Base-by-base conservation (phyloP, 2,329 filamentous ascomycete genomes). In the Cytospora chrysosperma region DNA sequence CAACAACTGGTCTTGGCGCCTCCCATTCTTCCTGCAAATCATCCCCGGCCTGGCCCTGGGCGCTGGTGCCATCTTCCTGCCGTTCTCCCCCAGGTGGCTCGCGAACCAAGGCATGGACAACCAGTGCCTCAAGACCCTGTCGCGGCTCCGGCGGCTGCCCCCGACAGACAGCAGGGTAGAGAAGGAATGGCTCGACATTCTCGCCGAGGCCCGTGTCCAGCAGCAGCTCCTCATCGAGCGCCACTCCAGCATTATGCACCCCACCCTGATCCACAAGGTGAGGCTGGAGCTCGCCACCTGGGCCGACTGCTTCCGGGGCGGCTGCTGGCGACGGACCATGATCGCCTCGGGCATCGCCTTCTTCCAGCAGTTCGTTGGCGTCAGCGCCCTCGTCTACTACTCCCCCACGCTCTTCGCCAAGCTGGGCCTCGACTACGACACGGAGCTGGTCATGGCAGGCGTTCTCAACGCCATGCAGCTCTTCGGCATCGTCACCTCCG, bases 11-110 rank as follows among this genome's bases (percentile, higher is more conserved):
- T 62, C 65, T 7, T 66, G 51, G 50, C 74, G 79, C 4, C 72
- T 83, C 0, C 81, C 81, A 0, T 81, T 82, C 64, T 71, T 77
- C 2, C 70, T 83, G 4, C 81, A 82, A 60, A 65, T 68, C 15
- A n/a, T 65, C 10, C 60, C 59, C 2, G 77, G 75, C 6, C 62
- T 76, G 4, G 68, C 65, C 3, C 61, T 67, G 26, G 72, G 75
- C 27, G 51, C 69, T 32, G 78, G 78, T 7, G 78, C 82, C 47
- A 66, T 70, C 37, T 76, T 82, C 68, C 75, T 82, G 50, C 84
- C 84, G 0, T 85, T 81, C 68, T 85, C 83, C 0, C 84, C 84
- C 0, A 76, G 84, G 32, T 86, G 83, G 70, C 76, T 86, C 0
- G 77, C 77, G 9, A 77, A 76, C 6, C 76, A 79, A 56, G 77